Evolutionary conservation across 768 basidiomycete species (phyloP).

Genomic region (Symmetrospora coprosmae): DNA sequence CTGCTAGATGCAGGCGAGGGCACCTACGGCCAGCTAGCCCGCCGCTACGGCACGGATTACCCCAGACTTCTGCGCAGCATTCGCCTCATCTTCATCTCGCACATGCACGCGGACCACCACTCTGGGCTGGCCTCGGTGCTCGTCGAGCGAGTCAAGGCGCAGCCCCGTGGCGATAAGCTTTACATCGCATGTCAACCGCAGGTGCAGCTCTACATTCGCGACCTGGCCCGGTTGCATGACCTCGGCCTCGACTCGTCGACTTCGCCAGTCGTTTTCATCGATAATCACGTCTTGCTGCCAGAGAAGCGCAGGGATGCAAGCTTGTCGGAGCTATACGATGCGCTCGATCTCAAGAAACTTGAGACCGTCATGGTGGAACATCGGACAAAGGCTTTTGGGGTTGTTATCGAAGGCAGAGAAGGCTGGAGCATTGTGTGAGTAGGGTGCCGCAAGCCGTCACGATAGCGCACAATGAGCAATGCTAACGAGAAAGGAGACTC

Average conservation of each 20-base stretch:
- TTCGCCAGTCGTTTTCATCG: constrained; percentile 26
- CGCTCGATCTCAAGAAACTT: constrained; percentile 49
- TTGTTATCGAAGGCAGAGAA: constrained; percentile 51
- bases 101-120: constrained; percentile 87
- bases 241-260: constrained; percentile 52
- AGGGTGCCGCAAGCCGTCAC: neutral
- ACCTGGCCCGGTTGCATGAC: constrained; percentile 57
- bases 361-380: constrained; percentile 60
- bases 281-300: constrained; percentile 15
- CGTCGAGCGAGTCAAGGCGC: constrained; percentile 53
- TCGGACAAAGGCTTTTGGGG: constrained; percentile 57
- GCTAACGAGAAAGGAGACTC: too few relatives aligned
- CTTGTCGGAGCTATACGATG: neutral
- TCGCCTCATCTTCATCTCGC: constrained; percentile 70
- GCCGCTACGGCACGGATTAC: constrained; percentile 53
- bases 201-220: constrained; percentile 55
- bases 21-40: constrained; percentile 71
- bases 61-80: constrained; percentile 44
- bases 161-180: constrained; percentile 35
- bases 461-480: too few relatives aligned
- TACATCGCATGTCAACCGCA: constrained; percentile 53
- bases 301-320: neutral
- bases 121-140: constrained; percentile 64
- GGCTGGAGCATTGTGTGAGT: constrained; percentile 68
- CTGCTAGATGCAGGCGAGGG: constrained; percentile 87